Conservation (phyloP, 2,329 filamentous ascomycete genomes). For the Pseudogymnoascus sp. region DNA sequence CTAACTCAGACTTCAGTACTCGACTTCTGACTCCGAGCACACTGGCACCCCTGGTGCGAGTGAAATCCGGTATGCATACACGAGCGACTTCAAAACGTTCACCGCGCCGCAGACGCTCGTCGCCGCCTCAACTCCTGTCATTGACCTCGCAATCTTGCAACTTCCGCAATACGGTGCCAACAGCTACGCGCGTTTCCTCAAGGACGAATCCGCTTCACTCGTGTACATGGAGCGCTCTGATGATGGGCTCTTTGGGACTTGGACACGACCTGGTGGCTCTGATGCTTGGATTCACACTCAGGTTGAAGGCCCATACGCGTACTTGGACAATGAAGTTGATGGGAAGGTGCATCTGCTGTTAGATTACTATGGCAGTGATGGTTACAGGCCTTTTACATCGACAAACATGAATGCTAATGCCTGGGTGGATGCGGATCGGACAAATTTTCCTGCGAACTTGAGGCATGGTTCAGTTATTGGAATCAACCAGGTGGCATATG, state of each 20-base stretch:
- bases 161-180: conserved; percentile 28
- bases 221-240: conserved; percentile 45
- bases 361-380: conserved; percentile 41
- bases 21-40: conserved; percentile 39
- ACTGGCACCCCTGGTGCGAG: conserved; percentile 38
- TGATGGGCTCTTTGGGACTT: conserved; percentile 43
- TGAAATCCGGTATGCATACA: conserved; percentile 47
- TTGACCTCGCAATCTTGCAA: conserved; percentile 49
- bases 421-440: conserved; percentile 39
- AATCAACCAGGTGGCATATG: conserved; percentile 36
- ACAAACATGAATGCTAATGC: conserved; percentile 36
- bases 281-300: conserved; percentile 35
- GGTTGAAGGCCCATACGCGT: conserved; percentile 40
- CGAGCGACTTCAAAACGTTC: conserved; percentile 47
- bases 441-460: conserved; percentile 39
- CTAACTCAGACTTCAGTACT: conserved; percentile 32
- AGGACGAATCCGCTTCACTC: conserved; percentile 44
- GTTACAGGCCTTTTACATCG: conserved; percentile 44
- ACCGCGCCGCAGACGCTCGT: conserved; percentile 43
- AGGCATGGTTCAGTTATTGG: conserved; percentile 46
- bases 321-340: conserved; percentile 35
- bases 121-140: conserved; percentile 40
- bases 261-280: conserved; percentile 41
- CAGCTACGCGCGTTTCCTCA: conserved; percentile 47
- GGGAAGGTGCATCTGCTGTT: conserved; percentile 40